Base-by-base conservation (phyloP, 352 stramenopile genomes). In the Pythium rishiriense region DNA sequence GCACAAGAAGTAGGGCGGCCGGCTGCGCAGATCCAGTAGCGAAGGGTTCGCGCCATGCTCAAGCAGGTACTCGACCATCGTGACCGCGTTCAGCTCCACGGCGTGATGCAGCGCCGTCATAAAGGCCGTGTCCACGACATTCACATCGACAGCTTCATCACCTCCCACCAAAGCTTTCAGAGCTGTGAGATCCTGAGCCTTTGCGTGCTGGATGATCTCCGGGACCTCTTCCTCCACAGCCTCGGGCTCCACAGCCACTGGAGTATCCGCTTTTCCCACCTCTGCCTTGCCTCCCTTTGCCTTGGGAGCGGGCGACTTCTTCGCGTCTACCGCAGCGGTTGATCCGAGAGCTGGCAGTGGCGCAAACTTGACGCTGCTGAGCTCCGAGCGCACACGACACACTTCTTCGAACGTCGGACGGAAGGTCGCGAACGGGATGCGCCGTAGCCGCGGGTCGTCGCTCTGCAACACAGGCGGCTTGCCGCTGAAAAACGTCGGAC, bases 1-100 rank as follows among this genome's bases (percentile, higher is more conserved):
- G 52, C 93, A 96, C 7, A 98, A 33, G 49, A 96, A 98, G 64
- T 98, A 98, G 5, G 95, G 83, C 17, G 85, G 75, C 17, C 95
- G 82, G 28, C 73, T 79, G 33, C 86, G 85, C 35, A 89, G 63
- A 50, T 98, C 95, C 22, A 97, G 43, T 12, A 87, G 64, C 31
- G 79, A 88, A 25, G 93, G 93, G 65, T 98, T 87, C 21, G 93
- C 93, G 21, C 85, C 82, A 43, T 85, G 76, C 6, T 95, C 69
- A 11, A 98, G 64, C 14, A 98, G 60, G 25, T 92, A 81, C 29
- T 82, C 72, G 31, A 85, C 81, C n/a, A 82, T 77, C 12, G 65
- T 58, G 33, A 69, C 59, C 21, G 70, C 66, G 22, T 85, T 79
- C 19, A 77, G 75, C 25, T 85, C 74, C 22, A 75, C 76, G 37